phyloP scores from a whole-genome alignment of 176 grass and related monocot genomes.

The Ampelocalamus luodianensis region DNA sequence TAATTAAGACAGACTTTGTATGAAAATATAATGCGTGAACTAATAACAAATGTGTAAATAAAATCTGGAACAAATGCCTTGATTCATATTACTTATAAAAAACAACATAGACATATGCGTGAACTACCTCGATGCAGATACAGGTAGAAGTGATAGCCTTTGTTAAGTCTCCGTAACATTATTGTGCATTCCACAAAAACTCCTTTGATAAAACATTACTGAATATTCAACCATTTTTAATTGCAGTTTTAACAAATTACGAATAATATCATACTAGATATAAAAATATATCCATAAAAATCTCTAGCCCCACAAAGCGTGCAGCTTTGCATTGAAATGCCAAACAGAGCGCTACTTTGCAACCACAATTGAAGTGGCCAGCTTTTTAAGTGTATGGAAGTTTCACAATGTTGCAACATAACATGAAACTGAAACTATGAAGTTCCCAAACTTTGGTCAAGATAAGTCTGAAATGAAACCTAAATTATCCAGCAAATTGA shows the following conservation, averaged over 20 bases:
- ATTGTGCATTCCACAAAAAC: conserved; percentile 4
- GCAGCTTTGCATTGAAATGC: conserved; percentile 1
- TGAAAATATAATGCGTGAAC: conserved; percentile 6
- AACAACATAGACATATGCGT: neutral
- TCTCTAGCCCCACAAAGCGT: neutral
- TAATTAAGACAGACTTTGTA: neutral
- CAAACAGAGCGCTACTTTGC: conserved; percentile 8
- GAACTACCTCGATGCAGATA: neutral
- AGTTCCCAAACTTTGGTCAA: neutral
- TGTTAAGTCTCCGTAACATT: neutral
- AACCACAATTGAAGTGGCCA: neutral
- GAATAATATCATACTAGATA: neutral
- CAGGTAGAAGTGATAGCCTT: neutral
- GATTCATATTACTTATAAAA: neutral
- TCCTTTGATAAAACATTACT: neutral
- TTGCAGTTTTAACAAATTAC: conserved; percentile 9
- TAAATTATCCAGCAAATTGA: conserved; percentile 1
- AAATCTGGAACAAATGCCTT: conserved; percentile 29
- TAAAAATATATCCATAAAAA: neutral
- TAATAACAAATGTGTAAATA: neutral
- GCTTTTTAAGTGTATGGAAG: neutral
- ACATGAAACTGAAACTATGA: neutral
- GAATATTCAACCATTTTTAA: neutral
- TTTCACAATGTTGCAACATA: neutral
- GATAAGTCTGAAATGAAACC: conserved; percentile 1